phyloP scores from a whole-genome alignment of 2,329 filamentous ascomycete species.

The Monilinia fructigena region DNA sequence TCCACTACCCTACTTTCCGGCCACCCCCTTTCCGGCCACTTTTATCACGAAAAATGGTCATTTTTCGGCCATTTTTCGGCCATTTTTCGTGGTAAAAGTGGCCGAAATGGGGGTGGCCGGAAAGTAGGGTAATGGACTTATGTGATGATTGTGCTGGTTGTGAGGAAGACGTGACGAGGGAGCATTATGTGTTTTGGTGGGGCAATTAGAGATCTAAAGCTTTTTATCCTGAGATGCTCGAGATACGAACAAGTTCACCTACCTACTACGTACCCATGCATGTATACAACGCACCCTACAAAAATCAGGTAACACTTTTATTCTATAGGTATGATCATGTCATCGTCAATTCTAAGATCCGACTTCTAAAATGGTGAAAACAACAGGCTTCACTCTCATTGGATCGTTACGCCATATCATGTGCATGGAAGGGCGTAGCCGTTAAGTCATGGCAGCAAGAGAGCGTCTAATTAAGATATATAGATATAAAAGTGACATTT shows the following conservation, averaged over 20 bases:
- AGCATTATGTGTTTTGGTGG: constrained; percentile 12
- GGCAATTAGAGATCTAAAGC: neutral
- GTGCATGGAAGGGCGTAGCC: neutral
- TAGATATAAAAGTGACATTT: neutral
- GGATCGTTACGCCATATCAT: constrained; percentile 5
- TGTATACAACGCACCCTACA: no score
- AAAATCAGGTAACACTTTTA: neutral
- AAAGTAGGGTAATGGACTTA: neutral
- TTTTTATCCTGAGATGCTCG: neutral
- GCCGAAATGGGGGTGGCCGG: no score
- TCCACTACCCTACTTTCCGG: no score
- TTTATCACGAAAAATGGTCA: no score
- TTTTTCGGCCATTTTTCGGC: no score
- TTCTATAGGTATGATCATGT: neutral
- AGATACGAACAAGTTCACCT: neutral
- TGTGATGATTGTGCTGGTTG: neutral
- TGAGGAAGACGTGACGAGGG: neutral
- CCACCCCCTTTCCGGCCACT: no score
- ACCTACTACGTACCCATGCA: neutral
- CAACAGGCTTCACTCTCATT: neutral
- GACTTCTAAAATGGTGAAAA: neutral
- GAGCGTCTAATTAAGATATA: neutral
- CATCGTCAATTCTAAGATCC: neutral
- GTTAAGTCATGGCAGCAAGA: neutral
- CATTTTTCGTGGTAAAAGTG: no score